A percentile compares a stretch with the other conserved stretches of the same genome.
Evolutionary conservation across 2,329 filamentous ascomycete species (phyloP).

Genomic region (Alternaria ventricosa): DNA sequence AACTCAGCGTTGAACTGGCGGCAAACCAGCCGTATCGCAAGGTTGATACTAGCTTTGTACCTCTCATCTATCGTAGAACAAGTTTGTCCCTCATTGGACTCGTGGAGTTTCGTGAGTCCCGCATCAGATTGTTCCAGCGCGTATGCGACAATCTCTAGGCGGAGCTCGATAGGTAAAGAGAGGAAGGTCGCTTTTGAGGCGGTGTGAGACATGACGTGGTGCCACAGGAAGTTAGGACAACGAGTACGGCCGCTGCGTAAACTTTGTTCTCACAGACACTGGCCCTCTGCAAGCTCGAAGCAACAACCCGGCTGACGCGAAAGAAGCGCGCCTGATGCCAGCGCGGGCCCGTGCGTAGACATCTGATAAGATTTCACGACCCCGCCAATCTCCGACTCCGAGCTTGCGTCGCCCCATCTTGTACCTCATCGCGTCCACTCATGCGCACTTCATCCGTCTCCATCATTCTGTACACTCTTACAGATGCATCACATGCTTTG

Average conservation of each 20-base stretch:
- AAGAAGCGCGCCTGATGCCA: not conserved
- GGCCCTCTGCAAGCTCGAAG: not conserved
- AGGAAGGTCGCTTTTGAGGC: conserved; percentile 21
- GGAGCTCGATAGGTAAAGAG: conserved; percentile 46
- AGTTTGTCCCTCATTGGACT: not conserved
- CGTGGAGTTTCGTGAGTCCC: conserved; percentile 22
- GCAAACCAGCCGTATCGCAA: conserved; percentile 48
- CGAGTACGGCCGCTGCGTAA: not conserved
- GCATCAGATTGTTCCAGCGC: conserved; percentile 31
- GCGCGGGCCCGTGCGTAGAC: conserved; percentile 4
- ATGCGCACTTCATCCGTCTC: conserved; percentile 25
- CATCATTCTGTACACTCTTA: conserved; percentile 4
- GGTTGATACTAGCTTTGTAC: conserved; percentile 21
- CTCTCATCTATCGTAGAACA: not conserved
- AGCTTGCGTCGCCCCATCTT: conserved; percentile 10
- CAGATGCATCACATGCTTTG: conserved; percentile 18
- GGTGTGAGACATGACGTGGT: not conserved
- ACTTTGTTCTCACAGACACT: not conserved
- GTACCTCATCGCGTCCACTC: conserved; percentile 13
- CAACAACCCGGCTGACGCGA: not conserved
- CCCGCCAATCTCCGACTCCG: conserved; percentile 23
- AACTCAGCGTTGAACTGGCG: conserved; percentile 48
- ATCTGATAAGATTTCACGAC: conserved; percentile 34
- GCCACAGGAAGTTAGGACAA: not conserved
- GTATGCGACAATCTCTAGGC: conserved; percentile 40